phyloP scores from a whole-genome alignment of 768 basidiomycete species.

The Psilocybe sp. region DNA sequence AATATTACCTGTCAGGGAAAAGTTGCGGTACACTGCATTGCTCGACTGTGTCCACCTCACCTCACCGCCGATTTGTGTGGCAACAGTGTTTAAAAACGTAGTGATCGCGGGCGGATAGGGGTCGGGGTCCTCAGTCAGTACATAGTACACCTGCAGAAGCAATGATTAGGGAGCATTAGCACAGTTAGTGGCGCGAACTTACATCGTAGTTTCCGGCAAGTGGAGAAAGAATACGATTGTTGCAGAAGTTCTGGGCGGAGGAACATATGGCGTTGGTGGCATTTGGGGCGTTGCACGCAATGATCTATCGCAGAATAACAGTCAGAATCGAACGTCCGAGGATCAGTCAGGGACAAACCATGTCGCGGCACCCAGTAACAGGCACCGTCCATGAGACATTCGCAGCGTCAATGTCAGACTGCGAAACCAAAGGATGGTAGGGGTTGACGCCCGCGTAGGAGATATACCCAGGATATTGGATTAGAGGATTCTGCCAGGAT shows the following conservation, averaged over 20 bases:
- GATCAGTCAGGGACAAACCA: constrained; percentile 26
- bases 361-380: constrained; percentile 44
- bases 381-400: constrained; percentile 40
- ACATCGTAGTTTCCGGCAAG: constrained; percentile 56
- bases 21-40: constrained; percentile 40
- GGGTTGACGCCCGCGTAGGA: constrained; percentile 53
- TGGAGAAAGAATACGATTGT: constrained; percentile 50
- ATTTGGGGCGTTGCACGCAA: constrained; percentile 41
- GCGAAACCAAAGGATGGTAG: constrained; percentile 52
- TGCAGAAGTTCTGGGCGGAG: constrained; percentile 55
- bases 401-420: constrained; percentile 36
- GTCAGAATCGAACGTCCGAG: not conserved
- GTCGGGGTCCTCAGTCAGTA: constrained; percentile 40
- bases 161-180: too few relatives aligned
- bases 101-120: constrained; percentile 46
- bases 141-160: constrained; percentile 36
- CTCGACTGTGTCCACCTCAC: constrained; percentile 39
- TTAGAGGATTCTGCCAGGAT: constrained; percentile 14
- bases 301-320: constrained; percentile 36
- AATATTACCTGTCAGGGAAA: constrained; percentile 37
- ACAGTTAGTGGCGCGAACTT: constrained; percentile 5
- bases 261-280: constrained; percentile 52
- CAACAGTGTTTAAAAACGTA: constrained; percentile 25
- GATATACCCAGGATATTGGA: constrained; percentile 59
- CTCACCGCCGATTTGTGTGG: constrained; percentile 39